Evolutionary conservation across 495 filamentous ascomycete species (phyloP).

Genomic region (Podospora sp.): DNA sequence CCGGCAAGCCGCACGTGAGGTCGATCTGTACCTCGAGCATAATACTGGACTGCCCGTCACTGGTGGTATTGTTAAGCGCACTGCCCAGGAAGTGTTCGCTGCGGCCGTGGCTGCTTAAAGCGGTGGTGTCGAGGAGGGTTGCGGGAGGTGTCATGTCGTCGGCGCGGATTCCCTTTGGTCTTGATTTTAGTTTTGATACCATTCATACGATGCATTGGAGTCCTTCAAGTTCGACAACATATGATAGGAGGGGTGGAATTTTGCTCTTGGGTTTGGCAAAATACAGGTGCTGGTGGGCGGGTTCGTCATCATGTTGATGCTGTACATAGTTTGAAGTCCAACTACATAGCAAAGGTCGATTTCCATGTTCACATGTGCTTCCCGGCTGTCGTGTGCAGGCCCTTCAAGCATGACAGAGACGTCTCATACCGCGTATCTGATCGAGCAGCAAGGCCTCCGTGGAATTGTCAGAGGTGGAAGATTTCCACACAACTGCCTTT

Average conservation of each 20-base stretch:
- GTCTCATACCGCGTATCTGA: too few relatives aligned
- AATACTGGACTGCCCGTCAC: constrained; percentile 86
- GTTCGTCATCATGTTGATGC: not conserved
- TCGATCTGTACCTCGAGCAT: constrained; percentile 84
- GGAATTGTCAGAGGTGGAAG: too few relatives aligned
- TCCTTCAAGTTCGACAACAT: not conserved
- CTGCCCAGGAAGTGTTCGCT: constrained; percentile 66
- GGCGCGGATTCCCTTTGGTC: not conserved
- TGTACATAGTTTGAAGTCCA: not conserved
- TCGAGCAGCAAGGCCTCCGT: too few relatives aligned
- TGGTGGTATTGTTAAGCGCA: constrained; percentile 88
- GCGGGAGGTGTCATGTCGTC: not conserved
- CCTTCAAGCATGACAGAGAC: too few relatives aligned
- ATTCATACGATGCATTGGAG: not conserved
- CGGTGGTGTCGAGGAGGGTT: not conserved
- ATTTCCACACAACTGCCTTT: too few relatives aligned
- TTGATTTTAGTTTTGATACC: not conserved
- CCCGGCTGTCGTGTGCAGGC: too few relatives aligned
- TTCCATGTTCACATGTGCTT: not conserved
- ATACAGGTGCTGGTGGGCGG: not conserved
- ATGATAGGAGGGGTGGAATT: not conserved
- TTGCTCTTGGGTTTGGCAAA: not conserved
- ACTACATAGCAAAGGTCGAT: not conserved
- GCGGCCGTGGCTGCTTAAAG: constrained; percentile 24
- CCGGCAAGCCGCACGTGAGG: constrained; percentile 89